Evolutionary conservation across 306 rosid genomes (phyloP).

Genomic region (Delonix regia): DNA sequence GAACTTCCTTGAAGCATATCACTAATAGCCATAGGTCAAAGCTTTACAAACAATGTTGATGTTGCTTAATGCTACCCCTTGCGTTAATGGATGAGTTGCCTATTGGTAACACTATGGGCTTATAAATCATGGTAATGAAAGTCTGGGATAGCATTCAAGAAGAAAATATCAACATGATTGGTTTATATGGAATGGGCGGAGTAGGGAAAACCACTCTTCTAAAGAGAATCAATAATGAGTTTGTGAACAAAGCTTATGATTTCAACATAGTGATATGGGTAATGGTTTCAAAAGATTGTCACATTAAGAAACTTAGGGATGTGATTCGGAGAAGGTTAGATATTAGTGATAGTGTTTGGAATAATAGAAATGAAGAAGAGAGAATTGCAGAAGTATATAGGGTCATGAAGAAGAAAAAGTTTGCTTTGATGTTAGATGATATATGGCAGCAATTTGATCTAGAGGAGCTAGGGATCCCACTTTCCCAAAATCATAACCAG

Average conservation of each 20-base stretch:
- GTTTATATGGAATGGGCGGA: no score
- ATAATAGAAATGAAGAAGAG: neutral
- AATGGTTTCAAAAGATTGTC: neutral
- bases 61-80: no score
- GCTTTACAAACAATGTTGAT: no score
- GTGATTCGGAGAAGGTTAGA: neutral
- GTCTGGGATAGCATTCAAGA: no score
- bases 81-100: no score
- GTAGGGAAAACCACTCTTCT: no score
- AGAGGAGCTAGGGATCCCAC: neutral
- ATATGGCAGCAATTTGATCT: neutral
- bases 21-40: no score
- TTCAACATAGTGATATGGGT: neutral
- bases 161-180: no score
- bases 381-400: neutral
- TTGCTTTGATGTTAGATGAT: constrained; percentile 30
- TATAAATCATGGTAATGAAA: no score
- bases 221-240: no score
- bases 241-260: neutral
- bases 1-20: no score
- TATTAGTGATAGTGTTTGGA: neutral
- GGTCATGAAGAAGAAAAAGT: neutral
- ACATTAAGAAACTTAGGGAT: neutral
- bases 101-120: no score
- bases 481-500: neutral